A percentile compares a stretch with the other conserved stretches of the same genome.
Conservation (phyloP, 106 monocot genomes). For the Ottelia alismoides region DNA sequence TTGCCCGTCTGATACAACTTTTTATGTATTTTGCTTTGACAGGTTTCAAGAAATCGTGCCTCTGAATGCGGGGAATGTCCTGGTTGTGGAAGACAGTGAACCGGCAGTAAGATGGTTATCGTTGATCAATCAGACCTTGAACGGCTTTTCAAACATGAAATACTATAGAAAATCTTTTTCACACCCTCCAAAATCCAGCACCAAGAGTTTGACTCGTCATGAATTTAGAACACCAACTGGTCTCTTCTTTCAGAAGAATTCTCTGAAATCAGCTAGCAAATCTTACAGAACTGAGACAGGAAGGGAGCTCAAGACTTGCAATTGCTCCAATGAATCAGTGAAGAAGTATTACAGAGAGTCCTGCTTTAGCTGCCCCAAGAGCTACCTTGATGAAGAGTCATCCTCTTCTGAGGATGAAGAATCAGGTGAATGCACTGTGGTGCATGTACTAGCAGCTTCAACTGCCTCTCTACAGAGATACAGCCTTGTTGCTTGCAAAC, state of each 20-base stretch:
- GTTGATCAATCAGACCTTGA: constrained; percentile 66
- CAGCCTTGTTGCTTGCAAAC: constrained; percentile 69
- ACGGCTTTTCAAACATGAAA: constrained; percentile 25
- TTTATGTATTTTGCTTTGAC: too few species aligned
- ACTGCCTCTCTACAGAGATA: too few species aligned
- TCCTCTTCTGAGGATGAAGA: background rate
- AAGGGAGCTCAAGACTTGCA: constrained; percentile 48
- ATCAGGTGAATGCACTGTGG: too few species aligned
- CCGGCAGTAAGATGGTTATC: constrained; percentile 78
- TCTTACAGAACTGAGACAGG: constrained; percentile 31
- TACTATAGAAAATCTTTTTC: background rate
- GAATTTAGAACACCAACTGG: constrained; percentile 26
- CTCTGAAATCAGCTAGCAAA: constrained; percentile 60
- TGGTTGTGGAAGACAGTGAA: constrained; percentile 83
- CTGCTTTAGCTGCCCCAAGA: constrained; percentile 21
- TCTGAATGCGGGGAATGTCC: constrained; percentile 84
- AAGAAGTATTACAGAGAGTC: constrained; percentile 47
- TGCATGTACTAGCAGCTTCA: too few species aligned
- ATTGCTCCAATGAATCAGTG: constrained; percentile 28
- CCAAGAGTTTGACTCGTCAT: too few species aligned
- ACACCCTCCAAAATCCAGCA: too few species aligned
- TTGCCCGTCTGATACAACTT: too few species aligned
- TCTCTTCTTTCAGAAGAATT: constrained; percentile 57
- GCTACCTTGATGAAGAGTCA: constrained; percentile 27
- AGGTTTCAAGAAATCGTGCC: constrained; percentile 99